Evolutionary conservation across 1,284 basidiomycete species (phyloP), one percentile per base, ranked within the genome.

Genomic region (Kwoniella shivajii): DNA sequence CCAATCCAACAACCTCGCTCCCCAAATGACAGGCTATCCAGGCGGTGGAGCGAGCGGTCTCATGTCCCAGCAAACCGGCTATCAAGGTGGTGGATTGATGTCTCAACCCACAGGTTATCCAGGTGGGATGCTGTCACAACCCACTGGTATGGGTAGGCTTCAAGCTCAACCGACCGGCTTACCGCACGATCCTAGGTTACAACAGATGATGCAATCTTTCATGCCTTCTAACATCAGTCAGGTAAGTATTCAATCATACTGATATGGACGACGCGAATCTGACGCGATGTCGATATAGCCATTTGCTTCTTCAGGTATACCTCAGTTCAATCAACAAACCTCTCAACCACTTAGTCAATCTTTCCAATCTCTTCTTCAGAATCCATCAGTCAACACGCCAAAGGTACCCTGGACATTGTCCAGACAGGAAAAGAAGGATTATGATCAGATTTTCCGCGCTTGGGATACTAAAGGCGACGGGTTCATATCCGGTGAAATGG

Each of bases 391-490:
- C 33, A 78, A 84, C 2, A 81, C 86, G 14, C 90, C 90, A 22
- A 87, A 86, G 68, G 83, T 98, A 24, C 87, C 92, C 0, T 99
- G 96, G 95, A 84, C 87, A 0, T 80, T 98, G 55, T 87, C 86
- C 20, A 89, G 90, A 74, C 85, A 87, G 36, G 95, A 99, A 81
- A 93, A 93, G 82, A 97, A 97, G 82, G 89, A 88, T 68, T 99
- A 99, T 73, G 92, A 98, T 75, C 85, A 90, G 72, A 95, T 98
- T 71, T 99, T 99, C 81, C 83, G 95, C 56, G 90, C 92, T 26
- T 99, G 95, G 96, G 95, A 98, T 75, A 80, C 85, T 1, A 82
- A 85, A 39, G 84, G 85, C 22, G 87, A 88, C 0, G 77, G 77
- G 0, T 99, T 95, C 78, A 91, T 99, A 73, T 86, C 79, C 51